Base-by-base conservation (phyloP, 2,329 filamentous ascomycete species). In the Aspergillus neotritici region DNA sequence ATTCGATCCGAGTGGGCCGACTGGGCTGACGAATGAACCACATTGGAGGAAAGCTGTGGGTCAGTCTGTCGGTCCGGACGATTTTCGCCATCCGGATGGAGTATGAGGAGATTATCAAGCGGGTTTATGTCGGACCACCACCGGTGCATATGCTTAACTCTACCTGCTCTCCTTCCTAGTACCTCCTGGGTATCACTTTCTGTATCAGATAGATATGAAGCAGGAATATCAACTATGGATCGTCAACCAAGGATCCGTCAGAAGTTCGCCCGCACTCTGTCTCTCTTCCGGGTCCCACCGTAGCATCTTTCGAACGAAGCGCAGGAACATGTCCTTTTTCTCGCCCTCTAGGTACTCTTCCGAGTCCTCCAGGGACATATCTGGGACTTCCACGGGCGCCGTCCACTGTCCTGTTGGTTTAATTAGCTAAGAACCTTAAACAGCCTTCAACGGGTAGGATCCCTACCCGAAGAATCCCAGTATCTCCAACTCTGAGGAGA, bases 231-330 rank as follows among this genome's bases (percentile, higher is more conserved):
- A 25, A 25, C 21, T 25, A 25, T 8, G 3, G 3, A 9, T 25
- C 21, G 21, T 49, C 13, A 65, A 47, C 59, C 61, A 65, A 8
- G 56, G 55, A 48, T 67, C 46, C 21, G 40, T 13, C 17, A 56
- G 44, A 31, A 58, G 45, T 34, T 59, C 46, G 21, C 38, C 41
- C 11, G 55, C 55, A 13, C 38, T 50, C 29, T 48, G 38, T 42
- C 55, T 51, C 28, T 51, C 44, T 29, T 52, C 44, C 10, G 47
- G 51, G 31, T 43, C 42, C 61, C 60, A 65, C 39, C 46, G 48
- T 38, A 64, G 37, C 50, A 63, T 63, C 42, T 57, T 63, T 30
- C 54, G 47, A 34, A 63, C 45, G 13, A 64, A 57, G 2, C 35
- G 32, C 13, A 63, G 39, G 41, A 64, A 58, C 41, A 49, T 31